Base-by-base conservation (phyloP, 2,329 filamentous ascomycete species). In the Fusarium pseudoanthophilum region DNA sequence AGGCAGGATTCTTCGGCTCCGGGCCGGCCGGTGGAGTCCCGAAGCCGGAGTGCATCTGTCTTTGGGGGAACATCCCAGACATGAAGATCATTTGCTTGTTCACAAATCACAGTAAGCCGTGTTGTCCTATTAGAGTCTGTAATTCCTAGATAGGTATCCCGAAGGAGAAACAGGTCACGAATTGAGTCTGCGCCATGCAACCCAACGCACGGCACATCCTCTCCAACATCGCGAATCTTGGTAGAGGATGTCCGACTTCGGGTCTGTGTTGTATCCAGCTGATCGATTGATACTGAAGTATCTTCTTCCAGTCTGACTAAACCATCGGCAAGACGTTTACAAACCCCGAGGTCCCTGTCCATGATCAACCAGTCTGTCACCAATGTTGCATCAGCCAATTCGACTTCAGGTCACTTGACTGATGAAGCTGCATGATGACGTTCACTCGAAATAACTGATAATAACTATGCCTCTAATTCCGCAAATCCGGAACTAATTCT, bases 141-240 rank as follows among this genome's bases (percentile, higher is more conserved):
- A 9, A 28, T 55, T 48, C 70, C 71, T 42, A 64, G 61, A 73
- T 63, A 32, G 71, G 71, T 46, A 73, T 73, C 70, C 71, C 70
- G 70, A 68, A 67, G 51, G 32, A 61, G 43, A 67, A 46, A 39
- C 49, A 63, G 28, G 60, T 73, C 57, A 67, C 58, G 39, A 48
- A 59, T 46, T 67, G 39, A 70, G 45, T 64, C 57, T 60, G 16
- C 28, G 39, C 58, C 21, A 56, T 72, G 61, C 37, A 67, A 69
- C 66, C 66, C 53, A 63, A 51, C 43, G 55, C 67, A 64, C 56
- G 59, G 58, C 51, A 52, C 52, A 39, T 43, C 37, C 64, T 68
- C 46, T 56, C 42, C 51, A 52, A 21, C 43, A 67, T 73, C n/a
- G 48, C 30, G 49, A 67, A 36, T 43, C 42, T 71, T 48, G n/a